Evolutionary conservation across 2,329 filamentous ascomycete genomes (phyloP), one percentile per base, ranked within the genome.

Genomic region (Stemphylium vesicarium): DNA sequence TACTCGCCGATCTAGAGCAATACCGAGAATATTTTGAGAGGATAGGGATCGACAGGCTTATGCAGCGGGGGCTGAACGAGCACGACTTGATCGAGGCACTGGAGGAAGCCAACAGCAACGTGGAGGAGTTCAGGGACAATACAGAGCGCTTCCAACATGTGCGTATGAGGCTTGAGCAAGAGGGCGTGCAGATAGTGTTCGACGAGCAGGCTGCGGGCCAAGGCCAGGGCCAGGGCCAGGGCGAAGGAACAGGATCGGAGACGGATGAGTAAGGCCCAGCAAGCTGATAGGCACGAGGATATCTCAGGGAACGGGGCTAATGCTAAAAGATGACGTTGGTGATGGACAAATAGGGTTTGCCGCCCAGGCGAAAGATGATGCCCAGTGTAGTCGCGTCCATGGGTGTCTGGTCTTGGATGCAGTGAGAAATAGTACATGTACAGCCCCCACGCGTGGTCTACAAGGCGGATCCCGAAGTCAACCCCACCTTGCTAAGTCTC

Each of bases 61-160:
- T 64, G 7, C 50, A 57, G 10, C 63, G 41, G 7, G 63, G 61
- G 0, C 24, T 68, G 18, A 65, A 65, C 1, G 53, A 63, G 9
- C 57, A 66, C 11, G 59, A 62, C 12, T 45, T 74, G 8, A 45
- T 63, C 10, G 49, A 48, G 0, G 60, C 62, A 18, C 42, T 73
- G 18, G 56, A 60, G n/a, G 54, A 60, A 12, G 62, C 60, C 16
- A 66, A 66, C 3, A 66, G 62, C 10, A 65, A 41, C 8, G 38
- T 67, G 15, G 55, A 66, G 0, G 71, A 75, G 48, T 75, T 73
- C 29, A 57, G 63, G 39, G 46, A 60, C 40, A 70, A 70, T 18
- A 65, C 64, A 12, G 64, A 68, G 37, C 56, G 63, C 20, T 64
- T 71, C 32, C 60, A 66, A 45, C 32, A 45, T 1, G 50, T 70